Evolutionary conservation across 495 filamentous ascomycete genomes (phyloP).

Genomic region (Clavariopsis aquatica): DNA sequence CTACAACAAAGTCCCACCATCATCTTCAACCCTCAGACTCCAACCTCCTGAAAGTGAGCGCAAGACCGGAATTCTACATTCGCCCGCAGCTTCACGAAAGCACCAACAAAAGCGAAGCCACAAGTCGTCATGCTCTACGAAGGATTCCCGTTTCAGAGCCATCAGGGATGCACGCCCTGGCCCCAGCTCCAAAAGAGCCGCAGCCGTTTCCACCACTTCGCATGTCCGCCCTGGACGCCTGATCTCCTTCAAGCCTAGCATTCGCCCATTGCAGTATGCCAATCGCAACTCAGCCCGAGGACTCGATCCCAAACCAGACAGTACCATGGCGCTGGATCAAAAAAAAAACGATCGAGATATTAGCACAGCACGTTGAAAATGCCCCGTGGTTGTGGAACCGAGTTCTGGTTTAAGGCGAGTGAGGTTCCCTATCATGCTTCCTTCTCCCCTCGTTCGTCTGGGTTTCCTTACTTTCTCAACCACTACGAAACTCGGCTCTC

Average conservation of each 20-base stretch:
- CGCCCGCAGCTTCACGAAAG: not conserved
- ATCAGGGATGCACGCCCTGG: not conserved
- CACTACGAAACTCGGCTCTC: not conserved
- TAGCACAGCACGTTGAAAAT: not conserved
- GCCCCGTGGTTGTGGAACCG: not conserved
- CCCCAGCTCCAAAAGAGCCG: not conserved
- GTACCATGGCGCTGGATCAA: not conserved
- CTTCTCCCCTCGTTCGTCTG: not conserved
- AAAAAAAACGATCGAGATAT: not conserved
- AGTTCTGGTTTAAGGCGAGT: not conserved
- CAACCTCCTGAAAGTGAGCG: too few species aligned
- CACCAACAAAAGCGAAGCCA: not conserved
- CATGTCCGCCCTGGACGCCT: not conserved
- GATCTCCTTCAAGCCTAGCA: not conserved
- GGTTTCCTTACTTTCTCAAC: not conserved
- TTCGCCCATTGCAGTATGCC: not conserved
- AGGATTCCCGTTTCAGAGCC: not conserved
- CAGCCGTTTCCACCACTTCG: not conserved
- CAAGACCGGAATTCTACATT: not conserved
- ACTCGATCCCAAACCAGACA: not conserved
- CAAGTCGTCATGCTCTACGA: not conserved
- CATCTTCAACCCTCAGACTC: too few species aligned
- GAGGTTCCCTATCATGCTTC: not conserved
- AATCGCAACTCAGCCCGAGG: not conserved
- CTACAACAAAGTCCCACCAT: too few species aligned